Percentiles rank a stretch among this genome's conserved stretches.
Conservation (phyloP, 2,329 filamentous ascomycete species). For the Penicillium frequentans region DNA sequence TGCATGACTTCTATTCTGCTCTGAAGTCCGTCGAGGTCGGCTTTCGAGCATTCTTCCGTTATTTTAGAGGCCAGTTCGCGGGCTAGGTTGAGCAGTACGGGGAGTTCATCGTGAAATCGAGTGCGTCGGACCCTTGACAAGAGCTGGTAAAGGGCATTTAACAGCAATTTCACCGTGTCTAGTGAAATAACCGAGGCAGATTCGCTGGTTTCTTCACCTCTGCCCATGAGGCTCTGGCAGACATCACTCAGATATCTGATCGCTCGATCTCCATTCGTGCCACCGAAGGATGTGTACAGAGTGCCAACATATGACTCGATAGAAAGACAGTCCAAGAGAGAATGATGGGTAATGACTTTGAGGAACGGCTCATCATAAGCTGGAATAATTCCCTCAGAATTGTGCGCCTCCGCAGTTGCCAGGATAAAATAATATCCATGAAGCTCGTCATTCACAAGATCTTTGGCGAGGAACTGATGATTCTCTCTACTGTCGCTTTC, state of each 20-base stretch:
- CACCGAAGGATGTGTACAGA: not conserved
- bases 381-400: not conserved
- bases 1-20: slow-evolving; percentile 9
- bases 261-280: not conserved
- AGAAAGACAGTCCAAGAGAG: not conserved
- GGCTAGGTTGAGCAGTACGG: not conserved
- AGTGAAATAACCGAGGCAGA: not conserved
- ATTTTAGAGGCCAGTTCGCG: not conserved
- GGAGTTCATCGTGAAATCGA: slow-evolving; percentile 6
- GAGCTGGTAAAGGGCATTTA: slow-evolving; percentile 7
- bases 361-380: not conserved
- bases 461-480: not conserved
- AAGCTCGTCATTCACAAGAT: not conserved
- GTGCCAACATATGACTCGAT: not conserved
- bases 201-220: not conserved
- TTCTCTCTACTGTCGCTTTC: not conserved
- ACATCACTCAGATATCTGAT: not conserved
- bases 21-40: slow-evolving; percentile 5
- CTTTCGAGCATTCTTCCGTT: not conserved
- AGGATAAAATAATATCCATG: not conserved
- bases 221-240: not conserved
- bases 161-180: slow-evolving; percentile 2
- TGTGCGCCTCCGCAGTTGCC: not conserved
- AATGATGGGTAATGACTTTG: not conserved
- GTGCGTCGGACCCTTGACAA: slow-evolving; percentile 3